These are phyloP conservation scores for Rhizopogon sp. DNA, from an alignment of 768 basidiomycete species.

Conservation along the genomic window DNA sequence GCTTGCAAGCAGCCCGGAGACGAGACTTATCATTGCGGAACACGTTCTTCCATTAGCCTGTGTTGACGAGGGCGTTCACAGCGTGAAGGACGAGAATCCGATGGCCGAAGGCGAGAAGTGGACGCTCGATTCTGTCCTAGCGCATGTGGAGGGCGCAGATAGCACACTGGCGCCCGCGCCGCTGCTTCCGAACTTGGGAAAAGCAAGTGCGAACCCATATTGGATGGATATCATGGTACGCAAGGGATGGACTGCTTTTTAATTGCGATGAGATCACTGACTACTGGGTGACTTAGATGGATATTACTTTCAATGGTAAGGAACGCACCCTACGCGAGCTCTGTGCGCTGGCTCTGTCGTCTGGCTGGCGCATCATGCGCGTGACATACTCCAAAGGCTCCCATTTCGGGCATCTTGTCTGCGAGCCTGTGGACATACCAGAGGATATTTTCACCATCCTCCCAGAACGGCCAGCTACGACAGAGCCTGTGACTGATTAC, in stretches of 20 bases:
- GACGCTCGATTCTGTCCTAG: conserved; percentile 25
- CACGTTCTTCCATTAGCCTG: conserved; percentile 69
- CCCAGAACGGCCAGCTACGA: neutral
- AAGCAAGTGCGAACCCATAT: conserved; percentile 61
- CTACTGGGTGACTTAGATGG: conserved; percentile 44
- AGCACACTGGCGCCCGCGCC: conserved; percentile 52
- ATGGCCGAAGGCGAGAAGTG: conserved; percentile 15
- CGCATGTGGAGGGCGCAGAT: conserved; percentile 47
- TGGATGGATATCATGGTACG: conserved; percentile 67
- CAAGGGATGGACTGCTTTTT: neutral
- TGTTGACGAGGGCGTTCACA: conserved; percentile 35
- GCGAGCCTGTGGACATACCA: conserved; percentile 56
- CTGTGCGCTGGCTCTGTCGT: conserved; percentile 44
- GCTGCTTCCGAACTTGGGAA: conserved; percentile 69
- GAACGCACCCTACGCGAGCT: conserved; percentile 68
- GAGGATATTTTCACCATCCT: conserved; percentile 19
- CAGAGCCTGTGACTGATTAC: neutral
- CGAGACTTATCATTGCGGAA: conserved; percentile 66
- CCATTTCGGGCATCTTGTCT: conserved; percentile 67
- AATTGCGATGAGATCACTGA: neutral
- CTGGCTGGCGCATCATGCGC: conserved; percentile 58
- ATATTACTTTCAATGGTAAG: conserved; percentile 60
- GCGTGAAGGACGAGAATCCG: conserved; percentile 8
- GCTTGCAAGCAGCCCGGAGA: conserved; percentile 32
- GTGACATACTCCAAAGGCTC: conserved; percentile 57